phyloP scores from a whole-genome alignment of 495 filamentous ascomycete species.

The Penicillium simplicissimum region DNA sequence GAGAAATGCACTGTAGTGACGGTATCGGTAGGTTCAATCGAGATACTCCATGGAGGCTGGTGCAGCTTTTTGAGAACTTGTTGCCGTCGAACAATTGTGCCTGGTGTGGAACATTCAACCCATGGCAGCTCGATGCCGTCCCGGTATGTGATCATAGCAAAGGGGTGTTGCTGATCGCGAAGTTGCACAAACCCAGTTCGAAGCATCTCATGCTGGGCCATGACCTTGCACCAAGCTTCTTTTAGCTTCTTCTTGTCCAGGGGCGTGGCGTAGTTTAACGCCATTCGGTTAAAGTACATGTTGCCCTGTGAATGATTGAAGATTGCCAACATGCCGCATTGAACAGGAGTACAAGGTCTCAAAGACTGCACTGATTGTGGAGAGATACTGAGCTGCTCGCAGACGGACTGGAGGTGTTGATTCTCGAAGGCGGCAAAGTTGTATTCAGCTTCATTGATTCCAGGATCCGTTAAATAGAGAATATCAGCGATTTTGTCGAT shows the following conservation, averaged over 20 bases:
- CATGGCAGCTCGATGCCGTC: constrained; percentile 42
- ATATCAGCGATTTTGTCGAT: constrained; percentile 30
- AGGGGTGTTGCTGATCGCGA: constrained; percentile 47
- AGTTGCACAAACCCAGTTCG: constrained; percentile 68
- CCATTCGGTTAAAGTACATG: constrained; percentile 79
- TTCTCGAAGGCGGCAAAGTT: constrained; percentile 45
- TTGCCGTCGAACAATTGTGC: constrained; percentile 20
- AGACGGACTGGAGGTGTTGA: constrained; percentile 56
- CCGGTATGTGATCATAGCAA: constrained; percentile 65
- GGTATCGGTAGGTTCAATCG: constrained; percentile 24
- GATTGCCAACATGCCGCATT: constrained; percentile 78
- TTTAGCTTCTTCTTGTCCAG: constrained; percentile 55
- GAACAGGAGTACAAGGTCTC: constrained; percentile 61
- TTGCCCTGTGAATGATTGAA: constrained; percentile 66
- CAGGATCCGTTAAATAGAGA: constrained; percentile 18
- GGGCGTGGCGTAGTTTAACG: constrained; percentile 52
- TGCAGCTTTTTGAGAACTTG: constrained; percentile 38
- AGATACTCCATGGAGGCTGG: constrained; percentile 51
- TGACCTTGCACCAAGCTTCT: constrained; percentile 55
- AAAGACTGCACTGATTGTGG: constrained; percentile 27
- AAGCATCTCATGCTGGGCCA: constrained; percentile 65
- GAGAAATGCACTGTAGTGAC: constrained; percentile 46
- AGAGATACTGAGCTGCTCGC: constrained; percentile 21
- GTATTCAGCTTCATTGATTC: constrained; percentile 20
- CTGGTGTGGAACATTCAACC: constrained; percentile 23